Conservation (phyloP, 805 yeast genomes). For the Wickerhamomyces strasburgensis region DNA sequence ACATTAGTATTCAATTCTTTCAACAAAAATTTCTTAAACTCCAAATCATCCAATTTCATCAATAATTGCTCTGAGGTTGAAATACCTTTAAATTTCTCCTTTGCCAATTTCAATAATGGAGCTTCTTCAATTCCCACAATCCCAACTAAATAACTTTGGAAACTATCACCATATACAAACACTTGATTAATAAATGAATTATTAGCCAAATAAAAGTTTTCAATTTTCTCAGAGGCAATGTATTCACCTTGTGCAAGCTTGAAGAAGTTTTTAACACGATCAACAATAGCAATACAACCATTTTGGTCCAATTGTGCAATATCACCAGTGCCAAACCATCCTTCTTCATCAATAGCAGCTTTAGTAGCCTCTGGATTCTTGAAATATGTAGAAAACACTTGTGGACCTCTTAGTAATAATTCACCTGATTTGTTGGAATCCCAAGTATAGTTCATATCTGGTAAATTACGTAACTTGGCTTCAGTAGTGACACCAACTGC, state of each 20-base stretch:
- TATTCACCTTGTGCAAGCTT: constrained; percentile 64
- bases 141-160: constrained; percentile 52
- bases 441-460: constrained; percentile 52
- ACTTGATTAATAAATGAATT: constrained; percentile 49
- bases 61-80: constrained; percentile 21
- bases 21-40: constrained; percentile 34
- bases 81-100: constrained; percentile 10
- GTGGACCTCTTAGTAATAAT: constrained; percentile 59
- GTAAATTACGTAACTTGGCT: constrained; percentile 56
- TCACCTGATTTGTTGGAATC: constrained; percentile 51
- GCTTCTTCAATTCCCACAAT: constrained; percentile 57
- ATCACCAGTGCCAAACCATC: constrained; percentile 69
- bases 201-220: constrained; percentile 52
- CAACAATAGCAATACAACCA: constrained; percentile 60
- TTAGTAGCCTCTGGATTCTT: constrained; percentile 52
- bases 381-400: constrained; percentile 51
- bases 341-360: constrained; percentile 47
- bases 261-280: constrained; percentile 76
- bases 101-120: constrained; percentile 16
- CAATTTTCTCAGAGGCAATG: constrained; percentile 73
- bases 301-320: constrained; percentile 46
- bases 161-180: constrained; percentile 61
- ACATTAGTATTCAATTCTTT: constrained; percentile 34
- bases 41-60: constrained; percentile 23
- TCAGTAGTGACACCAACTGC: constrained; percentile 52